Percentiles rank a stretch among this genome's conserved stretches.
These are phyloP conservation scores for Juglanconis oblonga DNA, from an alignment of 2,329 filamentous ascomycete species.

Conservation along the genomic window DNA sequence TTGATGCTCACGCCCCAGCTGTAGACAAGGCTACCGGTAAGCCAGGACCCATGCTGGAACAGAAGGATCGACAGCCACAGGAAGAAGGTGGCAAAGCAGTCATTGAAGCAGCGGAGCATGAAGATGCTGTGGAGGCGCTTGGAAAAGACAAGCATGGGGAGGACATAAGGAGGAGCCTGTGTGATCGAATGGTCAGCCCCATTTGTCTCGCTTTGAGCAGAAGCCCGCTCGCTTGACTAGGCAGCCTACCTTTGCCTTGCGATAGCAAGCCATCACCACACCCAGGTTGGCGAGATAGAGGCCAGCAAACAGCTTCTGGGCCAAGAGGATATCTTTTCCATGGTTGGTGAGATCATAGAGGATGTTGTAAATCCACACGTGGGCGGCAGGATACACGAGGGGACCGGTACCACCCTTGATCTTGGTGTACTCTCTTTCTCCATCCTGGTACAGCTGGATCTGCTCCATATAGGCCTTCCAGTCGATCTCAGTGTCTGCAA, in stretches of 20 bases:
- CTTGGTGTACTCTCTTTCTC: conserved; percentile 83
- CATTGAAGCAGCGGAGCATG: conserved; percentile 90
- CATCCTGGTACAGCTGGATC: conserved; percentile 71
- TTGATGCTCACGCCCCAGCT: conserved; percentile 85
- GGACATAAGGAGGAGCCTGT: conserved; percentile 80
- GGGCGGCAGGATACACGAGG: conserved; percentile 89
- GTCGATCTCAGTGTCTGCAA: conserved; percentile 88
- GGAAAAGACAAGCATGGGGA: conserved; percentile 80
- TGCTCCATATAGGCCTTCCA: conserved; percentile 98
- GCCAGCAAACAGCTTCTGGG: conserved; percentile 79
- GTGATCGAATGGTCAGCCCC: neutral
- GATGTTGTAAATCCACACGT: conserved; percentile 84
- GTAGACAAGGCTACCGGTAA: conserved; percentile 68
- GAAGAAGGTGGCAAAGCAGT: conserved; percentile 81
- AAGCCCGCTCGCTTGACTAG: neutral
- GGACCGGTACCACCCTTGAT: conserved; percentile 89
- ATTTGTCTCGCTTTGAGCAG: neutral
- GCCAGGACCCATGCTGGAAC: conserved; percentile 74
- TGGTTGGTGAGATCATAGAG: conserved; percentile 76
- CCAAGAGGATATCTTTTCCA: conserved; percentile 71
- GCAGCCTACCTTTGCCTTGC: conserved; percentile 59
- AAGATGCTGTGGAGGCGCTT: conserved; percentile 95
- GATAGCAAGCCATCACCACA: conserved; percentile 81
- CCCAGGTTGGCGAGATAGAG: conserved; percentile 75
- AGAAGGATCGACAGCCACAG: conserved; percentile 79